Conservation (phyloP, 2,329 filamentous ascomycete genomes). For the Beauveria pseudobassiana region DNA sequence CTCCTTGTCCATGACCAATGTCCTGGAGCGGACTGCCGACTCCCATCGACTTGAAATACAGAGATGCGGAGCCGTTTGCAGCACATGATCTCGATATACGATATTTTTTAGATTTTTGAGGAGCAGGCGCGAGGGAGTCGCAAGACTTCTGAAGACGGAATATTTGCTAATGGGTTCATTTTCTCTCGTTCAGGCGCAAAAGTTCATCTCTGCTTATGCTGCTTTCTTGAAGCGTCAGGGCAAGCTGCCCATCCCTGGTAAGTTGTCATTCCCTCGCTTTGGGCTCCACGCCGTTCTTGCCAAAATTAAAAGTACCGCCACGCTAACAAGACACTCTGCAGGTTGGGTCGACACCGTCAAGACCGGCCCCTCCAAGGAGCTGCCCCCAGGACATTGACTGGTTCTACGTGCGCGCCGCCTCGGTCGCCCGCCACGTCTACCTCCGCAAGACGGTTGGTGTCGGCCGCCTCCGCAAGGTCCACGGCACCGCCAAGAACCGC, state of each 20-base stretch:
- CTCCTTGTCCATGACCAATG: conserved; percentile 10
- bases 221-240: conserved; percentile 91
- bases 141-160: conserved; percentile 68
- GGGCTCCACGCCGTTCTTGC: not conserved
- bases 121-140: conserved; percentile 69
- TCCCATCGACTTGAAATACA: conserved; percentile 2
- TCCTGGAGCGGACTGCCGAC: conserved; percentile 8
- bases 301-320: no score
- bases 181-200: conserved; percentile 57
- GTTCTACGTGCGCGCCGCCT: conserved; percentile 86
- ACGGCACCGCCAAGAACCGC: conserved; percentile 96
- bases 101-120: conserved; percentile 16
- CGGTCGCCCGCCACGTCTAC: conserved; percentile 97
- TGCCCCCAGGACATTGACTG: conserved; percentile 97
- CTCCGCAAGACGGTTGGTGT: conserved; percentile 99
- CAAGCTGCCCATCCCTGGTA: conserved; percentile 86
- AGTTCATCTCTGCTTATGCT: conserved; percentile 81
- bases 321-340: conserved; percentile 25
- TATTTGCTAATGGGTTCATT: conserved; percentile 57
- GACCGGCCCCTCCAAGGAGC: conserved; percentile 93
- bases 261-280: conserved; percentile 26
- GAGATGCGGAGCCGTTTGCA: not conserved
- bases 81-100: not conserved
- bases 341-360: conserved; percentile 99
- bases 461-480: conserved; percentile 91